Conservation (phyloP, 768 basidiomycete genomes). For the Naematelia encephala region DNA sequence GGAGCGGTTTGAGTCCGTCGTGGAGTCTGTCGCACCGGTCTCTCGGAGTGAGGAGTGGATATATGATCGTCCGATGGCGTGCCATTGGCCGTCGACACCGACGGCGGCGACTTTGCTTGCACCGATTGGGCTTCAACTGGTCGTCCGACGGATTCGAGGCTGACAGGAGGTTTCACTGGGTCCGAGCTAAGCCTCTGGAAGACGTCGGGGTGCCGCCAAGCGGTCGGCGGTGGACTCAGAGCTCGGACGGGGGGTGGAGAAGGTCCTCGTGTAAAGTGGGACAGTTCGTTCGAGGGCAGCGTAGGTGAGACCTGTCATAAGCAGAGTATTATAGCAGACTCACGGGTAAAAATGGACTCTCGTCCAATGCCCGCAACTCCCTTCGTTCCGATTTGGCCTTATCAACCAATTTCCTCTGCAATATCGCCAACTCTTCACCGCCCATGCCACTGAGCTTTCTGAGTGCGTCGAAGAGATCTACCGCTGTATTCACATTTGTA, state of each 20-base stretch:
- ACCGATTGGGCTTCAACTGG: too few relatives aligned
- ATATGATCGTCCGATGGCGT: not conserved
- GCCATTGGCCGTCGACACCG: not conserved
- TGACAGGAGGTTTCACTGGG: not conserved
- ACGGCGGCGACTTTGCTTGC: not conserved
- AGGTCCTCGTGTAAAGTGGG: constrained; percentile 5
- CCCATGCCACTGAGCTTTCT: constrained; percentile 25
- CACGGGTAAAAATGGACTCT: constrained; percentile 18
- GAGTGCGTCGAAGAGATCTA: constrained; percentile 3
- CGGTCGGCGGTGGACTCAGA: constrained; percentile 10
- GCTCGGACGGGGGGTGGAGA: constrained; percentile 10
- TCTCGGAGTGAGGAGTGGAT: not conserved
- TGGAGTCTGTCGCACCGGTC: not conserved
- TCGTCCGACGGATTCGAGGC: not conserved
- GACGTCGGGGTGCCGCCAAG: constrained; percentile 16
- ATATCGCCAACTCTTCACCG: constrained; percentile 20
- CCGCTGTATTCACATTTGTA: not conserved
- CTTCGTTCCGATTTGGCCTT: constrained; percentile 36
- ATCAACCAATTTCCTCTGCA: constrained; percentile 34
- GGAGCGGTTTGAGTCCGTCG: constrained; percentile 2
- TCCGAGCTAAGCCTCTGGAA: not conserved
- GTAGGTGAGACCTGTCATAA: not conserved
- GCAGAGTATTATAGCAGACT: not conserved
- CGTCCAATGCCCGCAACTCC: constrained; percentile 17
- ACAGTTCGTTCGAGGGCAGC: not conserved